phyloP scores from a whole-genome alignment of 2,329 filamentous ascomycete species.

The Cordyceps militaris region DNA sequence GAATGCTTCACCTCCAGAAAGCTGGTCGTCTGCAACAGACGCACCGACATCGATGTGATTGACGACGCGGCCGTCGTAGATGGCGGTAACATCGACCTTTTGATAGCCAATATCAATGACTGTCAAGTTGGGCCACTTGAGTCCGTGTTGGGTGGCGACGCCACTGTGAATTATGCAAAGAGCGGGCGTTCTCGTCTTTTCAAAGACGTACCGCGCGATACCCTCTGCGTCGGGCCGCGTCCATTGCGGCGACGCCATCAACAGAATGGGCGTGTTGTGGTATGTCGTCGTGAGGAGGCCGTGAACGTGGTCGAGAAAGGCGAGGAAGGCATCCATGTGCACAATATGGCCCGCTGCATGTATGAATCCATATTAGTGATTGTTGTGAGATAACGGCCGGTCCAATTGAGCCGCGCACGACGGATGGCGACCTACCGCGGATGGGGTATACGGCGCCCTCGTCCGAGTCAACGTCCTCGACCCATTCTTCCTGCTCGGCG shows the following conservation, averaged over 20 bases:
- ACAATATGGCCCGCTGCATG: conserved; percentile 68
- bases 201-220: conserved; percentile 91
- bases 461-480: conserved; percentile 81
- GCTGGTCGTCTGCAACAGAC: conserved; percentile 40
- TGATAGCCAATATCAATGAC: conserved; percentile 86
- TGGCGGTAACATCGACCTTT: conserved; percentile 88
- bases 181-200: conserved; percentile 91
- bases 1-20: conserved; percentile 82
- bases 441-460: conserved; percentile 91
- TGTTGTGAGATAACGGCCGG: background rate
- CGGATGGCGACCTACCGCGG: conserved; percentile 35
- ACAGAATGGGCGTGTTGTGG: conserved; percentile 90
- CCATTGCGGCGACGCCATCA: conserved; percentile 88
- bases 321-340: conserved; percentile 89
- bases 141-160: conserved; percentile 78
- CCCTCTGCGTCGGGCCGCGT: conserved; percentile 78
- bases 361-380: conserved; percentile 13
- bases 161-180: conserved; percentile 88
- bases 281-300: conserved; percentile 82
- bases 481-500: conserved; percentile 59
- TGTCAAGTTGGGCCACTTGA: conserved; percentile 67
- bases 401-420: background rate
- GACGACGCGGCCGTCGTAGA: conserved; percentile 71
- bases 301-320: conserved; percentile 87
- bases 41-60: conserved; percentile 58